Evolutionary conservation across 2,329 filamentous ascomycete genomes (phyloP), one percentile per base, ranked within the genome.

Genomic region (Aspergillus sp.): DNA sequence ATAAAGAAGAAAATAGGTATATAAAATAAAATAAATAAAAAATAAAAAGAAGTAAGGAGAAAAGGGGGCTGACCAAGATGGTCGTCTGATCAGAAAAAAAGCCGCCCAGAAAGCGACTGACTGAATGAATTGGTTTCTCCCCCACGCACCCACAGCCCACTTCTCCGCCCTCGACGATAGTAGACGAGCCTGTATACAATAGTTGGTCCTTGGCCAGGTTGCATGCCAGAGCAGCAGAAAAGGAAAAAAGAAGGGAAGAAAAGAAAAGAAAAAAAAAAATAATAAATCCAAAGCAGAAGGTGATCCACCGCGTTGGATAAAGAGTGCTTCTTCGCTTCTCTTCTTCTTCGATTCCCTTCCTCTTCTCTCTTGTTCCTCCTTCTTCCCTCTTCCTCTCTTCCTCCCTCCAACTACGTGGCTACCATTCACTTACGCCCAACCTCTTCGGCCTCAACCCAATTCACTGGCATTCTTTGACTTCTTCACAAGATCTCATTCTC

Each of bases 101-200:
- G 27, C 39, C 32, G 43, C 32, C 42, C 42, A 50, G 42, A 45
- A 38, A 19, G 19, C 19, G 19, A 19, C 19, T 13, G 36, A 40
- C 12, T 30, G 32, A 29, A 27, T 33, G 33, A 42, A 28, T 40
- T 31, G 33, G 37, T 12, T 36, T 40, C 36, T 52, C 48, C 54
- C 54, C 54, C 55, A 57, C 55, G 46, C 53, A 51, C 53, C 53
- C 53, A 55, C 53, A 51, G 19, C 19, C 19, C 19, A 19, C 19
- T 19, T 56, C 54, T 57, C 54, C 53, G 49, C 53, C 51, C 53
- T 55, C 47, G 44, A 53, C 40, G 43, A 51, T 19, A 19, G 19
- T 19, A 19, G 19, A 19, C 27, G 7, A 19, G 19, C 19, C 38
- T 34, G 35, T 33, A 30, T 19, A 39, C 27, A n/a, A 30, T 40